Conservation (phyloP, 1,284 basidiomycete genomes). For the Papiliotrema terrestris region DNA sequence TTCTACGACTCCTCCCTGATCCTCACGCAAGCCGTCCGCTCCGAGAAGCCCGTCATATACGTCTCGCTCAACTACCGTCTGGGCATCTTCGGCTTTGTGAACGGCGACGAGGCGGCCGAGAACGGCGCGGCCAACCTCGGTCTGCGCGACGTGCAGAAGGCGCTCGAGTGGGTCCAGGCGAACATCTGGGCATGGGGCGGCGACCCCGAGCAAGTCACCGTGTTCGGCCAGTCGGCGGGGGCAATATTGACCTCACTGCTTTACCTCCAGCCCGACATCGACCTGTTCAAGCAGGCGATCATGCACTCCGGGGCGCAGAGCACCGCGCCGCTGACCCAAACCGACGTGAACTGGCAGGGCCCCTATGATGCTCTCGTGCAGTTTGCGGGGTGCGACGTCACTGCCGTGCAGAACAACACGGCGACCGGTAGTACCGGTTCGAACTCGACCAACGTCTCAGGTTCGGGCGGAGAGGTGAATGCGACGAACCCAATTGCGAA, state of each 20-base stretch:
- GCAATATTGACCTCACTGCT: constrained; percentile 7
- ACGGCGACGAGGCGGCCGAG: constrained; percentile 36
- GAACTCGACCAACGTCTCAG: neutral
- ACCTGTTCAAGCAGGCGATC: constrained; percentile 46
- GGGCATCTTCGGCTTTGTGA: constrained; percentile 51
- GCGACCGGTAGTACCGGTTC: neutral
- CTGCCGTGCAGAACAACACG: constrained; percentile 1
- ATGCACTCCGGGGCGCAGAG: constrained; percentile 46
- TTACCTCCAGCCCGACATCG: constrained; percentile 28
- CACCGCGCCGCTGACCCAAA: constrained; percentile 27
- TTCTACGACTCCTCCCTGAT: constrained; percentile 22
- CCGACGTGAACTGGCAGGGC: constrained; percentile 27
- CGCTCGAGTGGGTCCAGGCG: constrained; percentile 53
- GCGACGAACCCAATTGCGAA: neutral
- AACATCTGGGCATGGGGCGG: constrained; percentile 54
- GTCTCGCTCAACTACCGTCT: constrained; percentile 52
- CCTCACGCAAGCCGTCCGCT: neutral
- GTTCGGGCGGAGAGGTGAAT: too few species aligned
- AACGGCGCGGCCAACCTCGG: constrained; percentile 45
- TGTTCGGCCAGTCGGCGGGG: neutral
- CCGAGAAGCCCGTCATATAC: constrained; percentile 43
- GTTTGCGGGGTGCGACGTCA: constrained; percentile 18
- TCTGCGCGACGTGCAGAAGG: constrained; percentile 50
- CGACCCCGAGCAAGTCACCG: constrained; percentile 42
- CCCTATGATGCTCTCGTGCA: constrained; percentile 32